Percentiles rank a stretch among this genome's conserved stretches.
Conservation (phyloP, 495 filamentous ascomycete species). For the Podospora conica region DNA sequence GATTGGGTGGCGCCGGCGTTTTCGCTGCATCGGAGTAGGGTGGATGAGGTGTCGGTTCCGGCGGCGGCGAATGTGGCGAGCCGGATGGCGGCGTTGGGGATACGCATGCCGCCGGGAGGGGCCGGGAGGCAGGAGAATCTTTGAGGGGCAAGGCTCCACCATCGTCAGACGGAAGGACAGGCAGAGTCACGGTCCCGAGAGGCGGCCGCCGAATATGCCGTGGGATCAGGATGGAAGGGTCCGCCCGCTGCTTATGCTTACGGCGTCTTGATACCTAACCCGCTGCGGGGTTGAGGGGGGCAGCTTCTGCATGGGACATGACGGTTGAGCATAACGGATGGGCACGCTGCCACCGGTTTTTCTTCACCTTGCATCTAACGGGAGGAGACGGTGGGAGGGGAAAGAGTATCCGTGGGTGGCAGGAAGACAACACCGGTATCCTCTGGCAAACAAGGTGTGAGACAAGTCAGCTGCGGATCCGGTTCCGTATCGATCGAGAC, state of each 20-base stretch:
- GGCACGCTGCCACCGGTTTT: no score
- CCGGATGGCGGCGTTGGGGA: slow-evolving; percentile 24
- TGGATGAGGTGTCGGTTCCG: slow-evolving; percentile 58
- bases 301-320: background rate
- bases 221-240: background rate
- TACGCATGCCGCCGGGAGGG: slow-evolving; percentile 30
- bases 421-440: no score
- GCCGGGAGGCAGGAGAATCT: slow-evolving; percentile 22
- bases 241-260: background rate
- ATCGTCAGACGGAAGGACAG: background rate
- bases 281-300: background rate
- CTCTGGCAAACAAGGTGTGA: no score
- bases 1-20: slow-evolving; percentile 91
- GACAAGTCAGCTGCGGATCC: no score
- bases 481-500: no score
- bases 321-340: background rate
- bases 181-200: background rate
- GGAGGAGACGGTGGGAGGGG: background rate
- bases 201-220: no score
- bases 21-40: slow-evolving; percentile 68
- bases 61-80: background rate
- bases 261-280: background rate
- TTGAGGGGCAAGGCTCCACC: slow-evolving; percentile 7
- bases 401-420: no score
- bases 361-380: no score